Percentiles rank a stretch among this genome's conserved stretches.
Conservation (phyloP, 2,329 filamentous ascomycete genomes). For the Fusarium coicis region DNA sequence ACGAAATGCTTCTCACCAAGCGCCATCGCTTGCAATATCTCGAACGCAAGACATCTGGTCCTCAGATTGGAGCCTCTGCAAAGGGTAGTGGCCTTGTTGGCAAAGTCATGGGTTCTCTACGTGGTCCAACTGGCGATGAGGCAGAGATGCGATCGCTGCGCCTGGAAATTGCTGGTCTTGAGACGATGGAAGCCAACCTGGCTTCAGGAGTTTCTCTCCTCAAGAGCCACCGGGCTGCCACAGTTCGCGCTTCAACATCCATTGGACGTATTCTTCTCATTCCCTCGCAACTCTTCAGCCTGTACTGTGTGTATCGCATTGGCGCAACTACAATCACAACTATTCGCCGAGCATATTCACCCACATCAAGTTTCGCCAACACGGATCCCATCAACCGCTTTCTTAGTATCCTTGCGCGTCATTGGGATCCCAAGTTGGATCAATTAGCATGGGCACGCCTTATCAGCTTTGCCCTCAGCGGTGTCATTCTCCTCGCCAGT, state of each 20-base stretch:
- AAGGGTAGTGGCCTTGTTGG: constrained; percentile 69
- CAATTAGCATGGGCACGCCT: constrained; percentile 85
- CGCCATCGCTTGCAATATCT: constrained; percentile 76
- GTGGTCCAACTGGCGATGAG: constrained; percentile 70
- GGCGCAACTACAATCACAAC: constrained; percentile 76
- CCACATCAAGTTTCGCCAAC: constrained; percentile 66
- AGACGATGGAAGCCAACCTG: constrained; percentile 81
- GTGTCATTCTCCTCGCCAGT: constrained; percentile 82
- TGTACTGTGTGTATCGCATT: constrained; percentile 89
- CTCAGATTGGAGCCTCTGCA: constrained; percentile 37
- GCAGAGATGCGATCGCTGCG: constrained; percentile 71
- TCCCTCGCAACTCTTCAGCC: constrained; percentile 75
- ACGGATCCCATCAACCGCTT: constrained; percentile 87
- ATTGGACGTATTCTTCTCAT: constrained; percentile 72
- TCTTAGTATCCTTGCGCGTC: constrained; percentile 80
- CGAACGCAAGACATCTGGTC: constrained; percentile 67
- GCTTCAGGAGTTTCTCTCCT: constrained; percentile 72
- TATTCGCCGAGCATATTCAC: constrained; percentile 63
- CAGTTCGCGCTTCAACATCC: constrained; percentile 73
- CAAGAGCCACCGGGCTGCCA: constrained; percentile 69
- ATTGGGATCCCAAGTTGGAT: constrained; percentile 86
- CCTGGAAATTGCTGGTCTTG: constrained; percentile 81
- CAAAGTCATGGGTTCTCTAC: constrained; percentile 77
- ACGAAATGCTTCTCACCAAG: constrained; percentile 82
- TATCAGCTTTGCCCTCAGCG: constrained; percentile 85